Evolutionary conservation across 2,329 filamentous ascomycete genomes (phyloP).

Genomic region (Ophiocordyceps robertsii): DNA sequence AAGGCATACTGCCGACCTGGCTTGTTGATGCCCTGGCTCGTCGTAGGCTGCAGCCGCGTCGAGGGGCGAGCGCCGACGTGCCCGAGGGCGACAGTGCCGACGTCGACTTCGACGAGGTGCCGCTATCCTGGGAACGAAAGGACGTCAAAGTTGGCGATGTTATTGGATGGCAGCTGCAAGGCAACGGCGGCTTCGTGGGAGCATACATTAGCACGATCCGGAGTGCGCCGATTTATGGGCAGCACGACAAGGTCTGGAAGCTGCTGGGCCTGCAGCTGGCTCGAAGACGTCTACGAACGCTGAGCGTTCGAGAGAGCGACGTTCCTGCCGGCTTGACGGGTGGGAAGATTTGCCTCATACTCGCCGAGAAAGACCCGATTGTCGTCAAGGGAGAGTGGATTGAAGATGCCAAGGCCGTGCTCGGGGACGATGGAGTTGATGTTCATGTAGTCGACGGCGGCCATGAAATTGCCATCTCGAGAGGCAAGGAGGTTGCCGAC

Average conservation of each 20-base stretch:
- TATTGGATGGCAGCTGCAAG: constrained; percentile 54
- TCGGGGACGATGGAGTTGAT: constrained; percentile 44
- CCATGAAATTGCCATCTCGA: constrained; percentile 56
- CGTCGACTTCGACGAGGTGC: constrained; percentile 30
- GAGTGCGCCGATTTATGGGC: constrained; percentile 53
- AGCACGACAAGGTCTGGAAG: constrained; percentile 44
- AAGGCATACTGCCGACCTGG: constrained; percentile 43
- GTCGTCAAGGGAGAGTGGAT: constrained; percentile 51
- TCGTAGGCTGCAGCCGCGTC: constrained; percentile 30
- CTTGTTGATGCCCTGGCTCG: constrained; percentile 40
- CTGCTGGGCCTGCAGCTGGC: constrained; percentile 37
- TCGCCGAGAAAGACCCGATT: constrained; percentile 54
- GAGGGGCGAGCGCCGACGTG: constrained; percentile 19
- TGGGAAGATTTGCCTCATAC: constrained; percentile 48
- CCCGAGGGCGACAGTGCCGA: constrained; percentile 26
- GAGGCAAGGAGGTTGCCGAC: constrained; percentile 42
- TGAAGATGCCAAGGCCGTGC: constrained; percentile 41
- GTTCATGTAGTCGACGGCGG: constrained; percentile 46
- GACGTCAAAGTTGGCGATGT: constrained; percentile 41
- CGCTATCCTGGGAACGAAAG: constrained; percentile 23
- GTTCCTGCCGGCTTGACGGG: constrained; percentile 17
- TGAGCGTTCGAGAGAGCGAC: background rate
- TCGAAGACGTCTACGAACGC: background rate
- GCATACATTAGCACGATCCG: constrained; percentile 61
- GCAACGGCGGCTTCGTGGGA: constrained; percentile 53